Conservation (phyloP, 106 monocot species). For the Xerophyta viscosa region DNA sequence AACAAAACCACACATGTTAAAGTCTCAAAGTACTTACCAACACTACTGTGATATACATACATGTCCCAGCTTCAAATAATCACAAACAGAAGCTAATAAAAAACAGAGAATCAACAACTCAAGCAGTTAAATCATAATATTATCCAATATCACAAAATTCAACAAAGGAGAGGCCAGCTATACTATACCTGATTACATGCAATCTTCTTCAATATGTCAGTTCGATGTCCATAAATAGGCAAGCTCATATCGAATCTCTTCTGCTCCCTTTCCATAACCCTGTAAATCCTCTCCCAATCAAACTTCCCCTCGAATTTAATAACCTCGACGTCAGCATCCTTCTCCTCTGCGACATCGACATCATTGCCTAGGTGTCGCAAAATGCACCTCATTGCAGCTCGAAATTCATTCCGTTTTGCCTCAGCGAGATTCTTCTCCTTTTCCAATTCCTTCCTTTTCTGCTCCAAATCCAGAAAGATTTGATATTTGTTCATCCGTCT, state of each 20-base stretch:
- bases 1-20: too few relatives aligned
- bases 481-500: neutral
- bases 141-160: too few relatives aligned
- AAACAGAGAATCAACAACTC: too few relatives aligned
- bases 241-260: constrained; percentile 51
- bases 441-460: constrained; percentile 10
- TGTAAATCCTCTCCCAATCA: constrained; percentile 27
- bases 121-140: too few relatives aligned
- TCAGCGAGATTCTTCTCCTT: too few relatives aligned
- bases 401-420: constrained; percentile 32
- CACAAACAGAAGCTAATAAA: too few relatives aligned
- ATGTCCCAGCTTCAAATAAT: too few relatives aligned
- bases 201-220: constrained; percentile 24
- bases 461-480: constrained; percentile 11
- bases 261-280: constrained; percentile 36
- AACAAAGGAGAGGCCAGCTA: too few relatives aligned
- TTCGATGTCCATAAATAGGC: constrained; percentile 49
- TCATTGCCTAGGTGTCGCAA: constrained; percentile 8
- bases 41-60: too few relatives aligned
- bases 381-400: constrained; percentile 24
- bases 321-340: constrained; percentile 3
- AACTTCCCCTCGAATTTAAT: constrained; percentile 16
- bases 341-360: constrained; percentile 1
- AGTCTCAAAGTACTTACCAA: too few relatives aligned
- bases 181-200: constrained; percentile 39